phyloP scores from a whole-genome alignment of 352 stramenopile genomes.

The Globisporangium rhizosaccharum region DNA sequence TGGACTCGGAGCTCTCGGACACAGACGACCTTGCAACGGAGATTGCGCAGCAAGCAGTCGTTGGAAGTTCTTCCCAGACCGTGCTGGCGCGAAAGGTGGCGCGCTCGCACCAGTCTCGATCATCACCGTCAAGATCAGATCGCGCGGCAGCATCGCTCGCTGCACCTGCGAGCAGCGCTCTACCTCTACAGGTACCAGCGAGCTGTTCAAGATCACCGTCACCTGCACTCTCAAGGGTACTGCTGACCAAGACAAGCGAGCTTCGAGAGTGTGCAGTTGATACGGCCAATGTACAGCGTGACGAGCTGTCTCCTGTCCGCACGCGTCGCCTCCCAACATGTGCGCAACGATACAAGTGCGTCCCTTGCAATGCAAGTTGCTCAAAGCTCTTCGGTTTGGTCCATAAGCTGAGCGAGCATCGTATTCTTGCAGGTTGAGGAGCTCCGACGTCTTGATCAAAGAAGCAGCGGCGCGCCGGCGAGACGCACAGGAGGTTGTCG shows the following conservation, averaged over 20 bases:
- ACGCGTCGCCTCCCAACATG: not conserved
- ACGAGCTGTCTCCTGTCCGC: slow-evolving; percentile 4
- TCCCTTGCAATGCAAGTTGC: not conserved
- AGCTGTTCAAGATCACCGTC: too few species aligned
- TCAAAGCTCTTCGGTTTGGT: not conserved
- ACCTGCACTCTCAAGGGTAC: too few species aligned
- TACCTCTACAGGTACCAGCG: too few species aligned
- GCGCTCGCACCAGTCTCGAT: not conserved
- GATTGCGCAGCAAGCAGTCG: slow-evolving; percentile 4
- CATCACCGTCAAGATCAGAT: too few species aligned
- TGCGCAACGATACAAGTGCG: slow-evolving; percentile 10
- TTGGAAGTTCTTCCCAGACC: too few species aligned
- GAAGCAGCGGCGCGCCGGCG: slow-evolving; percentile 22
- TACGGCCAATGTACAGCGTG: not conserved
- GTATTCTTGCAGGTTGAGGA: not conserved
- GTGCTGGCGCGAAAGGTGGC: not conserved
- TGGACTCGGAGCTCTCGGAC: slow-evolving; percentile 9
- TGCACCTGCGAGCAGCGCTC: too few species aligned
- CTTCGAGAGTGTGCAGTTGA: not conserved
- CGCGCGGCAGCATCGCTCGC: too few species aligned
- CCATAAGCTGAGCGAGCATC: too few species aligned
- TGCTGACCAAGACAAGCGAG: too few species aligned
- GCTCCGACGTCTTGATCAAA: slow-evolving; percentile 21
- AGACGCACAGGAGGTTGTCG: slow-evolving; percentile 18
- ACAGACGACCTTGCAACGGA: slow-evolving; percentile 7